Evolutionary conservation across 495 filamentous ascomycete species (phyloP), one percentile per base, ranked within the genome.

Genomic region (Letharia columbiana): DNA sequence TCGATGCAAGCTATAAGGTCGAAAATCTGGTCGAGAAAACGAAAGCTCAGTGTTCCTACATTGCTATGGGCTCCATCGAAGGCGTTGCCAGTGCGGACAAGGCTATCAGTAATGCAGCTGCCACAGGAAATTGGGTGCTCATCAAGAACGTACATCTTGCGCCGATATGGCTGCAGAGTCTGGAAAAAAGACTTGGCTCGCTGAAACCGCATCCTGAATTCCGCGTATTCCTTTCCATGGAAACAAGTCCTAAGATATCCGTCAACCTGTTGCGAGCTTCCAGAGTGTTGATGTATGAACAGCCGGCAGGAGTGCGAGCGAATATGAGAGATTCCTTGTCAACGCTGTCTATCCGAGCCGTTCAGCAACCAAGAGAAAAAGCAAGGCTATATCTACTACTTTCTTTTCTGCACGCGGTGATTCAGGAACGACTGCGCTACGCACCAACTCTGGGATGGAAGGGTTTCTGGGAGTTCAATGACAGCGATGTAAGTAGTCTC

Each of bases 381-480:
- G 86, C 87, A n/a, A 83, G 94, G 65, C 78, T 99, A 49, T 97
- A 99, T 69, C 80, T 99, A 54, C 78, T 98, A 61, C 84, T 99
- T 31, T 93, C 90, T 9, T 98, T 98, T 84, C 74, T 98, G 67
- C 94, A 99, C 71, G 94, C 95, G 17, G 93, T 99, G 17, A 84
- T 99, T 41, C 94, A 99, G 76, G 94, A 99, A 75, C 81, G 94
- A 71, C 81, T 99, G 68, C 90, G 94, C 66, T 99, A 99, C 72
- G 93, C 92, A 28, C 95, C 94, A 3, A 94, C 84, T 61, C 82
- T 99, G 64, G 94, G 94, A 62, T 98, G 95, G 94, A 96, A 96
- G 80, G 91, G 91, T 64, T 96, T 96, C 83, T 99, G 94, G 94
- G 94, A 99, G 78, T 99, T 99, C 74, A 99, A 99, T 73, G 94